Evolutionary conservation across 139 green algal species (phyloP).

Genomic region (Coelastrella sp.): DNA sequence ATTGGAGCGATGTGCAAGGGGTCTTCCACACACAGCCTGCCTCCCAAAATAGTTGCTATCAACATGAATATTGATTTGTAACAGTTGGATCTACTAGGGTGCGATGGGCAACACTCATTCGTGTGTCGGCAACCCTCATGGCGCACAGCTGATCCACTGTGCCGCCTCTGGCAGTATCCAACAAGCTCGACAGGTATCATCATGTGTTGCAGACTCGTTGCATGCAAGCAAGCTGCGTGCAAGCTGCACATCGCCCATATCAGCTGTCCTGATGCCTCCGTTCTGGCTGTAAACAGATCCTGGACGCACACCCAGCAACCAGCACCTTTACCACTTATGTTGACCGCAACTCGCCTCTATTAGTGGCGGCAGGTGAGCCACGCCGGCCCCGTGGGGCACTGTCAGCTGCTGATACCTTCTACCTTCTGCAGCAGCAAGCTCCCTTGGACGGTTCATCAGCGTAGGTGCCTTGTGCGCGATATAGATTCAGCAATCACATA

Average conservation of each 20-base stretch:
- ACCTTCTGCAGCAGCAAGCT: neutral
- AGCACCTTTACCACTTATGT: conserved; percentile 25
- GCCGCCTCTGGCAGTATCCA: neutral
- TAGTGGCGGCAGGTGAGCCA: neutral
- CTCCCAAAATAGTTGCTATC: no score
- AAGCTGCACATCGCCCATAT: neutral
- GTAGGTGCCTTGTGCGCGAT: no score
- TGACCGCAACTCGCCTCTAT: conserved; percentile 9
- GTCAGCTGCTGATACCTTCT: neutral
- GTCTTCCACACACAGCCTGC: no score
- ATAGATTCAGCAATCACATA: neutral
- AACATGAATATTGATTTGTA: neutral
- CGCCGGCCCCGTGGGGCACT: no score
- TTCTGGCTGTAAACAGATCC: neutral
- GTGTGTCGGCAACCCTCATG: neutral
- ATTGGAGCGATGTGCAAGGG: no score
- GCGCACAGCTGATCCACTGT: neutral
- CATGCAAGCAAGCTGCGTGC: neutral
- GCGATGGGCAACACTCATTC: neutral
- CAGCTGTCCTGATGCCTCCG: neutral
- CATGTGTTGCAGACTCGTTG: neutral
- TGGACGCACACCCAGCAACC: neutral
- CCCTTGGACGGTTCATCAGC: neutral
- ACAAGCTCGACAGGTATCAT: neutral
- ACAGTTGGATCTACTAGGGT: neutral